Base-by-base conservation (phyloP, 495 filamentous ascomycete species). In the Evansstolkia leycettana region DNA sequence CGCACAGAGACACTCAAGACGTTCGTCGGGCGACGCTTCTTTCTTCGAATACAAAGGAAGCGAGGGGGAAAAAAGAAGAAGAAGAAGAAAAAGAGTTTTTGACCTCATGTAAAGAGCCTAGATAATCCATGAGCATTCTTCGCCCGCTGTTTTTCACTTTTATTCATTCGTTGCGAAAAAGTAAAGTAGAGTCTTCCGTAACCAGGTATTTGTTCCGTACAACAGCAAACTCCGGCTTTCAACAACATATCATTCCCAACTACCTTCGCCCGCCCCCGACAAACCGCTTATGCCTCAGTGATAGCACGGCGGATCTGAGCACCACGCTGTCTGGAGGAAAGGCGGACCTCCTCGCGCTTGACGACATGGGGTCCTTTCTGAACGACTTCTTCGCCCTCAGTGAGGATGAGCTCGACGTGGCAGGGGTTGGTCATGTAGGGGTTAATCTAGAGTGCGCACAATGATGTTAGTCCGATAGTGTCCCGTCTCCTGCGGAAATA, bases 381-480 rank as follows among this genome's bases (percentile, higher is more conserved):
- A 43, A 81, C 72, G 46, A 62, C 56, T 73, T 99, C 90, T 54
- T 86, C 77, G 37, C 73, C 84, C 73, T 99, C 92, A 54, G 92
- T 94, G 47, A 99, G 78, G 79, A 99, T 96, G 40, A 96, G 69
- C 72, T 99, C 90, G 67, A 99, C 90, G 75, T 99, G 90, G 80
- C 87, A 99, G 43, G 90, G 90, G 75, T 94, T 92, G 38, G 85
- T 94, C 92, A 96, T 95, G 76, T 95, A 95, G 37, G 87, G 88
- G 75, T 94, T 95, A 72, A 96, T 96, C 87, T 94, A 56, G 38
- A 38, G 7, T 7, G 14, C 31, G 2, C n/a, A 34, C 28, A 23
- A 45, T 14, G 17, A 10, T 18, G 33, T 28, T 35, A 34, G 19
- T 31, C 36, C 43, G 16, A 40, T 15, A 19, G n/a, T n/a, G n/a